A percentile compares a stretch with the other conserved stretches of the same genome.
Evolutionary conservation across 495 filamentous ascomycete genomes (phyloP).

Genomic region (Cercophora newfieldiana): DNA sequence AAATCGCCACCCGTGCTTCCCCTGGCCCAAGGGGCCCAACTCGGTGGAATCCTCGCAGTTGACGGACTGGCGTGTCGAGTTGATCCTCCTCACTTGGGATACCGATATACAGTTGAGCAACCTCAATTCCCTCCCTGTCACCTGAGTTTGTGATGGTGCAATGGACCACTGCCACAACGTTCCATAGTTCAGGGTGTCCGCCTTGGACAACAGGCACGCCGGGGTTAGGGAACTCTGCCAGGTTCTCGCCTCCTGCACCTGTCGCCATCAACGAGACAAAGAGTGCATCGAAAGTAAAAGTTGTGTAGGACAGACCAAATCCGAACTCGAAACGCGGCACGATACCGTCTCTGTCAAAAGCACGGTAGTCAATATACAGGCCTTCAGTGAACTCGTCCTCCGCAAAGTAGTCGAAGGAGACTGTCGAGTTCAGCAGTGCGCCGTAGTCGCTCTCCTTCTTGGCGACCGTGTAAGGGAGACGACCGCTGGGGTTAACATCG

Average conservation of each 20-base stretch:
- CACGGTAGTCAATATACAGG: slow-evolving; percentile 77
- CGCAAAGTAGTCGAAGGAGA: slow-evolving; percentile 43
- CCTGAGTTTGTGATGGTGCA: slow-evolving; percentile 71
- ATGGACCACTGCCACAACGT: slow-evolving; percentile 55
- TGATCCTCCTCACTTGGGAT: slow-evolving; percentile 34
- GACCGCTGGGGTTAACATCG: slow-evolving; percentile 55
- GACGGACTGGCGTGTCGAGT: slow-evolving; percentile 41
- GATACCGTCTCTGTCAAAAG: slow-evolving; percentile 65
- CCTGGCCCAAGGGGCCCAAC: slow-evolving; percentile 43
- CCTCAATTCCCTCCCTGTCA: slow-evolving; percentile 52
- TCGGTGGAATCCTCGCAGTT: slow-evolving; percentile 61
- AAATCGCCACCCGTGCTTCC: slow-evolving; percentile 37
- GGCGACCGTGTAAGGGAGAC: slow-evolving; percentile 71
- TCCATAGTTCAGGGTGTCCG: slow-evolving; percentile 75
- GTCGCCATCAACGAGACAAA: slow-evolving; percentile 12
- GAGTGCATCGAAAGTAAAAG: slow-evolving; percentile 65
- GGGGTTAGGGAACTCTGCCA: slow-evolving; percentile 23
- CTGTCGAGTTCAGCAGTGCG: slow-evolving; percentile 51
- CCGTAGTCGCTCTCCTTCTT: slow-evolving; percentile 52
- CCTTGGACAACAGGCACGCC: slow-evolving; percentile 39
- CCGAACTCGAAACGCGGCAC: slow-evolving; percentile 79
- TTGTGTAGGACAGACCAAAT: slow-evolving; percentile 75
- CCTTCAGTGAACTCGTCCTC: slow-evolving; percentile 63
- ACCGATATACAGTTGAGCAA: slow-evolving; percentile 59
- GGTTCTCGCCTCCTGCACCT: not conserved